Base-by-base conservation (phyloP, 2,329 filamentous ascomycete genomes). In the Ustulina deusta region DNA sequence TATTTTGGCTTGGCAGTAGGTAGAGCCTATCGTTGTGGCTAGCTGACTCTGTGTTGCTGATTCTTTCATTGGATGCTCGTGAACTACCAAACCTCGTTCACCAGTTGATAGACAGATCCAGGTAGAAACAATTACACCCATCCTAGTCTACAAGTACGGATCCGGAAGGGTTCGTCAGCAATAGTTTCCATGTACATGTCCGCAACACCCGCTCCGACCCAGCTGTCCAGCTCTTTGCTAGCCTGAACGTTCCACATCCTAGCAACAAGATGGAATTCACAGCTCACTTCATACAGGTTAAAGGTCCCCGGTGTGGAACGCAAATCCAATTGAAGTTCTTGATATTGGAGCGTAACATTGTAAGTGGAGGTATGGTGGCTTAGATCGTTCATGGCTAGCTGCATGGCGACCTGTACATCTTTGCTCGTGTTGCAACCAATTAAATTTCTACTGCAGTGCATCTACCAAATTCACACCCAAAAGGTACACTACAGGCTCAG, bases 141-240 rank as follows among this genome's bases (percentile, higher is more conserved):
- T 13, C 56, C 20, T 25, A 20, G 36, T 36, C 13, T 48, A 13
- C 25, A 34, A 49, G 22, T 56, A 49, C 51, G 1, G 25, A 65
- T 61, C 22, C 34, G 40, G 63, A 61, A 49, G n/a, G 2, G 20
- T 36, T 34, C 17, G 62, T 55, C 34, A 63, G 40, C 32, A 49
- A 58, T 49, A 57, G n/a, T n/a, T n/a, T n/a, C n/a, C 25, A 17
- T 48, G 40, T 15, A 15, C 6, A 22, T 48, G 20, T 57, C 49
- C 17, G 51, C 42, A 4, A 32, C 44, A 40, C 10, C 20, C 13
- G 38, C 29, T 32, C 36, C 27, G 38, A 65, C 17, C 46, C 20
- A 17, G 62, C 20, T 55, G 22, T 55, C 46, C 46, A 65, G 62
- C 62, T 61, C 55, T 34, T 20, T 11, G 11, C 52, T 11, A 52